Percentiles rank a stretch among this genome's conserved stretches.
phyloP scores from a whole-genome alignment of 148 eudicot genomes.

The Oxyria digyna region DNA sequence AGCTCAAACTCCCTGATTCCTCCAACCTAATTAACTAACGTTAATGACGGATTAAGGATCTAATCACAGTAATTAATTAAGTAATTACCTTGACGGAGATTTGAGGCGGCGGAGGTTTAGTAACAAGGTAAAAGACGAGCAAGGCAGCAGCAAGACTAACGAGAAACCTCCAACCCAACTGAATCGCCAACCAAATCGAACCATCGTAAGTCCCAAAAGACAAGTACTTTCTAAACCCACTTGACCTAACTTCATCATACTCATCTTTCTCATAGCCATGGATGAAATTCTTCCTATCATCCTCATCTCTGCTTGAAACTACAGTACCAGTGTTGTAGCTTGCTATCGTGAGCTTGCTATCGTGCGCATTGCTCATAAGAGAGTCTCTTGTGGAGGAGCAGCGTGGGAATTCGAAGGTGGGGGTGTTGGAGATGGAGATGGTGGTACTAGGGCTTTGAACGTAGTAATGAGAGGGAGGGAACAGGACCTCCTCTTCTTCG shows the following conservation, averaged over 20 bases:
- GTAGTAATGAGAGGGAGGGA: background rate
- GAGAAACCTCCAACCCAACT: conserved; percentile 51
- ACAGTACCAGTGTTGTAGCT: no score
- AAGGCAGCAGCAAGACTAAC: conserved; percentile 47
- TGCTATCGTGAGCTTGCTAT: background rate
- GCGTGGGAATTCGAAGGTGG: conserved; percentile 2
- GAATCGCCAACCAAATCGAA: conserved; percentile 45
- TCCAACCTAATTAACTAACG: conserved; percentile 15
- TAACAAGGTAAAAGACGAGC: conserved; percentile 53
- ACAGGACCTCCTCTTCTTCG: conserved; percentile 1
- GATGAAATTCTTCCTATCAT: background rate
- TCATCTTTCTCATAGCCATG: background rate
- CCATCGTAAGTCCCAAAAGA: conserved; percentile 35
- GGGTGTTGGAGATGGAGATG: background rate
- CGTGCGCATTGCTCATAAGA: background rate
- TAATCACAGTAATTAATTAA: no score
- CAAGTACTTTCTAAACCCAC: conserved; percentile 33
- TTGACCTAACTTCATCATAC: background rate
- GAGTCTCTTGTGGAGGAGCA: conserved; percentile 4
- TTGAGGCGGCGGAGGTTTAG: conserved; percentile 58
- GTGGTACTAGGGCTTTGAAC: background rate
- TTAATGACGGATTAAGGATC: no score
- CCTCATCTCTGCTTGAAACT: background rate
- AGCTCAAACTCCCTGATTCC: conserved; percentile 28
- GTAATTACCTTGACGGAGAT: conserved; percentile 38